phyloP scores from a whole-genome alignment of 2,329 filamentous ascomycete species.

The Hypoxylon sp. region DNA sequence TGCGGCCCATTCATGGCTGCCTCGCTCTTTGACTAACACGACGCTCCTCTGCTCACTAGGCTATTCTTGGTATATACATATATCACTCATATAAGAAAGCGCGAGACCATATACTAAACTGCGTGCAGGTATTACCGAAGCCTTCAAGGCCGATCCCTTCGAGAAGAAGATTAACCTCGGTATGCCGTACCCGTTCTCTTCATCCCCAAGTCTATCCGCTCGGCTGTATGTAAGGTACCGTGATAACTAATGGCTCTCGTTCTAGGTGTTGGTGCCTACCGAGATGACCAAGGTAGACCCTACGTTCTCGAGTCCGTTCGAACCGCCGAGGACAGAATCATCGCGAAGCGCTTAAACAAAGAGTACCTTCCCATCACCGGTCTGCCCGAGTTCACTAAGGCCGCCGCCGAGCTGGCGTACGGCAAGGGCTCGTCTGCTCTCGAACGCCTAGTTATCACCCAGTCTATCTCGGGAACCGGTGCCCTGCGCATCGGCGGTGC shows the following conservation, averaged over 20 bases:
- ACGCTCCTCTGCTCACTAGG: conserved; percentile 62
- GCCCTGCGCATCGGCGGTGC: conserved; percentile 94
- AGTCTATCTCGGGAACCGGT: conserved; percentile 98
- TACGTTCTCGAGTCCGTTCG: conserved; percentile 96
- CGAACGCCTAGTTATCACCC: conserved; percentile 88
- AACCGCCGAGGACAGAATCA: conserved; percentile 88
- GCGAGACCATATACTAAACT: conserved; percentile 41
- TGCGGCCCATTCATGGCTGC: conserved; percentile 20
- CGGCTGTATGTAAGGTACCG: not conserved
- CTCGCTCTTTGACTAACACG: conserved; percentile 40
- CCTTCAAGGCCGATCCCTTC: conserved; percentile 97
- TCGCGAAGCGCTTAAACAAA: conserved; percentile 87
- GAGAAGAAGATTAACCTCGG: conserved; percentile 98
- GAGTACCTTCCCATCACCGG: conserved; percentile 99
- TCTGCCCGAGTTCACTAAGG: conserved; percentile 92
- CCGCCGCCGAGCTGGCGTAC: conserved; percentile 92
- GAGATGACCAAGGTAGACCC: conserved; percentile 97
- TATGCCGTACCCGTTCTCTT: conserved; percentile 58
- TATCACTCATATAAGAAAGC: conserved; percentile 31
- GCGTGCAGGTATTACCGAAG: conserved; percentile 86
- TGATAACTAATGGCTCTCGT: conserved; percentile 20
- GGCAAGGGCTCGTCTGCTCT: conserved; percentile 84
- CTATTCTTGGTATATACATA: conserved; percentile 81
- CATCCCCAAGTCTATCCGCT: not conserved
- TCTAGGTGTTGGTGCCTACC: conserved; percentile 94